Percentiles rank a stretch among this genome's conserved stretches.
Evolutionary conservation across 1,284 basidiomycete species (phyloP).

Genomic region (Apiotrichum gamsii): DNA sequence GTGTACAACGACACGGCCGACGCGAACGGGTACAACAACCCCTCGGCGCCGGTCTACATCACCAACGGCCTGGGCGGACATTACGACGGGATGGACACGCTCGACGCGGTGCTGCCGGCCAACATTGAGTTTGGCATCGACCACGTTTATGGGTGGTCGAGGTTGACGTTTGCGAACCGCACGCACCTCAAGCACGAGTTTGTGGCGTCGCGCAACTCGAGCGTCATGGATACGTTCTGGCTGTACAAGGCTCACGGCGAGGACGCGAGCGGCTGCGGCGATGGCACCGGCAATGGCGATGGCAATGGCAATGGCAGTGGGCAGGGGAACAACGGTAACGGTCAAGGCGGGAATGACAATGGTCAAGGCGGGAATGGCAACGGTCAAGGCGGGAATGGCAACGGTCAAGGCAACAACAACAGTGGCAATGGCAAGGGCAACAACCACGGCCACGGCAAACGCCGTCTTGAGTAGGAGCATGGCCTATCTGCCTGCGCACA

Average conservation of each 20-base stretch:
- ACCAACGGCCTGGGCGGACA: slow-evolving; percentile 41
- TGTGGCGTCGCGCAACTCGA: slow-evolving; percentile 20
- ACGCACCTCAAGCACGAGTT: slow-evolving; percentile 30
- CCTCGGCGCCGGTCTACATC: slow-evolving; percentile 25
- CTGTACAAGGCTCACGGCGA: slow-evolving; percentile 19
- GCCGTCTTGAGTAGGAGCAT: too few species aligned
- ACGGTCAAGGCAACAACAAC: too few species aligned
- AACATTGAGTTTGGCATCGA: slow-evolving; percentile 28
- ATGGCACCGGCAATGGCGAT: not conserved
- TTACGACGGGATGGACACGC: slow-evolving; percentile 34
- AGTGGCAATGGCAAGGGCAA: too few species aligned
- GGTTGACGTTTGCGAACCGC: slow-evolving; percentile 36
- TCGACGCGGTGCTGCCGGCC: slow-evolving; percentile 21
- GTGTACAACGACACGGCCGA: slow-evolving; percentile 34
- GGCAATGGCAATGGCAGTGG: not conserved
- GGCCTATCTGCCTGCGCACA: too few species aligned
- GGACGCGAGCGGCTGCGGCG: not conserved
- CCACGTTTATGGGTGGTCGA: slow-evolving; percentile 31
- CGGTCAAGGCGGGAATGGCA: too few species aligned
- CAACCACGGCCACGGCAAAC: too few species aligned
- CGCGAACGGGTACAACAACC: slow-evolving; percentile 29
- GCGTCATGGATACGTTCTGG: slow-evolving; percentile 20
- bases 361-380: too few species aligned
- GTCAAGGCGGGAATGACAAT: not conserved
- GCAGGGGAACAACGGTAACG: not conserved